A percentile compares a stretch with the other conserved stretches of the same genome.
These are phyloP conservation scores for Jacaranda copaia DNA, from an alignment of 257 asterid species.

Conservation along the genomic window DNA sequence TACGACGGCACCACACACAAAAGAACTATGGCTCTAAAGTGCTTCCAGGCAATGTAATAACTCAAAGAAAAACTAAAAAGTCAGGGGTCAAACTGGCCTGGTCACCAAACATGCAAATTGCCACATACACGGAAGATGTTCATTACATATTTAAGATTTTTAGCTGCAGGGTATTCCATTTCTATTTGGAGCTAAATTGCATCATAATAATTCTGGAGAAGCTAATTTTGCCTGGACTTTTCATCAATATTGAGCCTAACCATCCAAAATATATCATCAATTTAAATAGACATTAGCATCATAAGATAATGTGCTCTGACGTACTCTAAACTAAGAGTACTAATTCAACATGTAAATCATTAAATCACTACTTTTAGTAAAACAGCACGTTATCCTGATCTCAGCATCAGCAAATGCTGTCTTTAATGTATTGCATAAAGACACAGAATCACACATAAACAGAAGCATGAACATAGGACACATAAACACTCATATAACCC, in stretches of 20 bases:
- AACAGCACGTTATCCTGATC: neutral
- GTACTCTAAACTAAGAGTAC: constrained; percentile 12
- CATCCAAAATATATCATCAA: neutral
- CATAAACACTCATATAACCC: neutral
- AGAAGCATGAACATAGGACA: neutral
- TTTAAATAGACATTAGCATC: neutral
- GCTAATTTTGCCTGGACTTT: neutral
- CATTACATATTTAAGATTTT: neutral
- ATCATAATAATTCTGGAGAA: neutral
- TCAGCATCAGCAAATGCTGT: constrained; percentile 22
- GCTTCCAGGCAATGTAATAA: neutral
- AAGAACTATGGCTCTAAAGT: neutral
- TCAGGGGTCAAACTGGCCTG: neutral
- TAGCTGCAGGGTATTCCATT: neutral
- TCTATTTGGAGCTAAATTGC: neutral
- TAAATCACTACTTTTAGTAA: neutral
- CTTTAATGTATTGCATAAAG: neutral
- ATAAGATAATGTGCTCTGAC: neutral
- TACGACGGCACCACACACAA: neutral
- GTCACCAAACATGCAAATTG: neutral
- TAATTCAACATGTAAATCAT: constrained; percentile 16
- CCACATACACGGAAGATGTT: neutral
- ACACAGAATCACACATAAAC: neutral
- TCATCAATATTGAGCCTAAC: neutral
- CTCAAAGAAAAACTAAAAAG: neutral